Conservation (phyloP, 2,329 filamentous ascomycete genomes). For the Colletotrichum musicola region DNA sequence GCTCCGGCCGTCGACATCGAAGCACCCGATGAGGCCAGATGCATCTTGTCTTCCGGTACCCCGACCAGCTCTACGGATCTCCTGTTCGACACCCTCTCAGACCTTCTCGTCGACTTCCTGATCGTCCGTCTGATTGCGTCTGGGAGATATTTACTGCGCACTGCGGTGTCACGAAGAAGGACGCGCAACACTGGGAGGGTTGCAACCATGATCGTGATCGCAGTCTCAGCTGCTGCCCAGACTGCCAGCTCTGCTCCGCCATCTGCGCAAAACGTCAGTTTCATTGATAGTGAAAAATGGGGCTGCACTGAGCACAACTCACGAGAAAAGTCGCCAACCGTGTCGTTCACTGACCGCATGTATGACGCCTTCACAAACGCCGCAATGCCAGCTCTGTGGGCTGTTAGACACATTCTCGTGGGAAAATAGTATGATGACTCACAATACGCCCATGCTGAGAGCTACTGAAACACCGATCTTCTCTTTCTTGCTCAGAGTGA, state of each 20-base stretch:
- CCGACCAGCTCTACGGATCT: background rate
- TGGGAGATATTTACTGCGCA: slow-evolving; percentile 24
- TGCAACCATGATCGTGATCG: slow-evolving; percentile 51
- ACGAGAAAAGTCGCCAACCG: slow-evolving; percentile 34
- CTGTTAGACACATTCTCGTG: background rate
- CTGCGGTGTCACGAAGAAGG: slow-evolving; percentile 26
- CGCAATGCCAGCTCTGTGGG: slow-evolving; percentile 36
- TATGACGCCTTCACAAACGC: slow-evolving; percentile 39
- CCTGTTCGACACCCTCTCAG: slow-evolving; percentile 6
- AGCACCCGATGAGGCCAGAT: slow-evolving; percentile 15
- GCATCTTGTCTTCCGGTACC: slow-evolving; percentile 3
- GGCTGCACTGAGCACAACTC: background rate
- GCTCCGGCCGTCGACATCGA: slow-evolving; percentile 32
- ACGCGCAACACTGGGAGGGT: slow-evolving; percentile 47
- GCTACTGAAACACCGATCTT: slow-evolving; percentile 52
- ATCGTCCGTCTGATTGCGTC: slow-evolving; percentile 28
- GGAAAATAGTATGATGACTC: background rate
- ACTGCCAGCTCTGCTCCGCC: slow-evolving; percentile 32
- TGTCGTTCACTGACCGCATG: slow-evolving; percentile 34
- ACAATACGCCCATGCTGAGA: slow-evolving; percentile 48
- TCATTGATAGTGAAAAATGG: background rate
- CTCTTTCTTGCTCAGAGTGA: slow-evolving; percentile 45
- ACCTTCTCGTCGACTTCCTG: slow-evolving; percentile 8
- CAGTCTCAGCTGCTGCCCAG: slow-evolving; percentile 45
- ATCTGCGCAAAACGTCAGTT: slow-evolving; percentile 42